These are phyloP conservation scores for Colletotrichum nymphaeae DNA, from an alignment of 2,329 filamentous ascomycete species.

Conservation along the genomic window DNA sequence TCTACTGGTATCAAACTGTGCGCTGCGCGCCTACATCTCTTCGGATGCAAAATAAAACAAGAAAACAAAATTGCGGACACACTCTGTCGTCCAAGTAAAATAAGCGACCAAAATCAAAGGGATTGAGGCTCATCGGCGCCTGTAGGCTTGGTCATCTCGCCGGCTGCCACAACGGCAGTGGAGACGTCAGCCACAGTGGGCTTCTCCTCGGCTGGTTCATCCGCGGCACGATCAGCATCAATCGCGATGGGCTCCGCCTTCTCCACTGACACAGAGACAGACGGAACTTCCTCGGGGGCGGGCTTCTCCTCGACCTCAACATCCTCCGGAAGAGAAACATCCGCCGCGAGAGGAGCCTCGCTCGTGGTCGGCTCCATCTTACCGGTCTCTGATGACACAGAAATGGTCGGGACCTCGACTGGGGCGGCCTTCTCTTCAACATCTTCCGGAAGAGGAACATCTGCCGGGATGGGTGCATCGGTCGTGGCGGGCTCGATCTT, in stretches of 20 bases:
- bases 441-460: no score
- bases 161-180: no score
- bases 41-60: neutral
- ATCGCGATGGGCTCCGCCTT: neutral
- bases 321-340: neutral
- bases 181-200: no score
- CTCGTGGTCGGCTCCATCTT: neutral
- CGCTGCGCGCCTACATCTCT: slow-evolving; percentile 5
- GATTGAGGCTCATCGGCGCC: neutral
- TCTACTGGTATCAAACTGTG: neutral
- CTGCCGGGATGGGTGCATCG: neutral
- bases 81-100: neutral
- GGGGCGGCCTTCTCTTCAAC: no score
- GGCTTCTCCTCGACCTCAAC: slow-evolving; percentile 14
- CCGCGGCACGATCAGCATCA: no score
- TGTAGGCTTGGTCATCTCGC: neutral
- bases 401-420: no score
- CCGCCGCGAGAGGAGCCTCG: neutral
- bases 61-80: neutral
- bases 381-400: no score
- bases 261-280: slow-evolving; percentile 8
- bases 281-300: neutral
- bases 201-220: no score
- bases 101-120: neutral
- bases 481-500: neutral